Base-by-base conservation (phyloP, 148 eudicot species). In the Tetragonia tetragonoides region DNA sequence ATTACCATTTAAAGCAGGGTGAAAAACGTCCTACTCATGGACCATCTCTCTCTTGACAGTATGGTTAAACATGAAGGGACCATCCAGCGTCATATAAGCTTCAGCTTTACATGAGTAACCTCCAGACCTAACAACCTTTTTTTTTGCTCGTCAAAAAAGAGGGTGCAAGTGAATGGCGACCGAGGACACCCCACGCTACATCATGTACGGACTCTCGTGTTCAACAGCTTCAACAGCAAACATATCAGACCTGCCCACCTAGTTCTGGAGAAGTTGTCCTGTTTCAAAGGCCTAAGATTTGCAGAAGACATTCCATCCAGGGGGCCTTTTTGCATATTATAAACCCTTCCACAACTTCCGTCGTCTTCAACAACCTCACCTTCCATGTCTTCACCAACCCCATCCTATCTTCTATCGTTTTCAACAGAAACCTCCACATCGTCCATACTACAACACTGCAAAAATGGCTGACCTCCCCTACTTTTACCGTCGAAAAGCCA, bases 41-140 rank as follows among this genome's bases (percentile, higher is more conserved):
- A 64, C 90, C 1, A 90, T 82, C 68, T 73, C 89, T 83, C 95
- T 87, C 70, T 92, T 95, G 20, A 80, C 83, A 34, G 75, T 61
- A 57, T 84, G 78, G 40, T 80, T 81, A 77, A 86, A 88, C 71
- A 84, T 74, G 1, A 89, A 86, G 3, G 85, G 82, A 49, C 81
- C 88, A 49, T 80, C 86, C 2, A 82, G 54, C 76, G 72, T 82
- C 75, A 79, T 61, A 78, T 76, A 85, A 75, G 84, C 68, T 42
- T 89, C 92, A 79, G 72, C 49, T 24, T 77, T 83, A 24, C 82
- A 46, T 23, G 83, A 71, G 68, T 65, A 68, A 82, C 74, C 11
- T 76, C 86, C 75, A n/a, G n/a, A n/a, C n/a, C n/a, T n/a, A n/a
- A n/a, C n/a, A n/a, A n/a, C n/a, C n/a, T n/a, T n/a, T n/a, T n/a